Conservation (phyloP, 2,329 filamentous ascomycete species). For the Diaporthe destruens region DNA sequence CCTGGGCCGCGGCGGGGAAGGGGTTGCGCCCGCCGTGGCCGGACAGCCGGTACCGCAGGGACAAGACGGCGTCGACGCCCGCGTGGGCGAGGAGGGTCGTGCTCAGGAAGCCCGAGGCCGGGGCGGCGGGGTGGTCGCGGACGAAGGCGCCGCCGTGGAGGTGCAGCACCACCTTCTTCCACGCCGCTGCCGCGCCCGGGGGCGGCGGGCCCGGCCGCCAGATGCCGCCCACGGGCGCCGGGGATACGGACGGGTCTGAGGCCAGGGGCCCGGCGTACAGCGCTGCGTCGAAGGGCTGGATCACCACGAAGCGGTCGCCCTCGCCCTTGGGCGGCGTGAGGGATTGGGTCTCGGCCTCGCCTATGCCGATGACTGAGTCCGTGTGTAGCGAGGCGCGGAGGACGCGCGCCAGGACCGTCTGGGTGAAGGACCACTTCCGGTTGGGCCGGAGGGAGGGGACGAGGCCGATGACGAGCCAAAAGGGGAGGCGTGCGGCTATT, state of each 20-base stretch:
- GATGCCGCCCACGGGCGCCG: conserved; percentile 43
- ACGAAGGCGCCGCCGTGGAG: conserved; percentile 64
- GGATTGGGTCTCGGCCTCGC: conserved; percentile 35
- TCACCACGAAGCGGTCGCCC: conserved; percentile 15
- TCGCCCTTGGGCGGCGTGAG: conserved; percentile 33
- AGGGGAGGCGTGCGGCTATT: conserved; percentile 37
- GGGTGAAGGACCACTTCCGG: conserved; percentile 39
- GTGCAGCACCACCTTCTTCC: conserved; percentile 56
- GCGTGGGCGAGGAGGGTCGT: conserved; percentile 44
- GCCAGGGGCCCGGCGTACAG: conserved; percentile 41
- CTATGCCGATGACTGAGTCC: conserved; percentile 22
- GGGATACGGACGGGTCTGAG: conserved; percentile 23
- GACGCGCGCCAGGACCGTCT: conserved; percentile 35
- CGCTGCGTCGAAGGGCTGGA: conserved; percentile 61
- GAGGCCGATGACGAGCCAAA: conserved; percentile 38
- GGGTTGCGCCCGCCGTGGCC: conserved; percentile 53
- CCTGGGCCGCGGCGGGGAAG: conserved; percentile 65
- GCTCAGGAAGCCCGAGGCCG: conserved; percentile 46
- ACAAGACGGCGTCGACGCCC: conserved; percentile 55
- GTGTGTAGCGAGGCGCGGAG: conserved; percentile 10
- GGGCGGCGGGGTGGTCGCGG: conserved; percentile 55
- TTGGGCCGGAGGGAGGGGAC: conserved; percentile 41
- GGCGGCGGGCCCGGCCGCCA: conserved; percentile 44
- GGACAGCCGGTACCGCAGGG: conserved; percentile 62
- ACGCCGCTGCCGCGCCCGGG: neutral